phyloP scores from a whole-genome alignment of 2,329 filamentous ascomycete species.

The Nannizzia gypsea region DNA sequence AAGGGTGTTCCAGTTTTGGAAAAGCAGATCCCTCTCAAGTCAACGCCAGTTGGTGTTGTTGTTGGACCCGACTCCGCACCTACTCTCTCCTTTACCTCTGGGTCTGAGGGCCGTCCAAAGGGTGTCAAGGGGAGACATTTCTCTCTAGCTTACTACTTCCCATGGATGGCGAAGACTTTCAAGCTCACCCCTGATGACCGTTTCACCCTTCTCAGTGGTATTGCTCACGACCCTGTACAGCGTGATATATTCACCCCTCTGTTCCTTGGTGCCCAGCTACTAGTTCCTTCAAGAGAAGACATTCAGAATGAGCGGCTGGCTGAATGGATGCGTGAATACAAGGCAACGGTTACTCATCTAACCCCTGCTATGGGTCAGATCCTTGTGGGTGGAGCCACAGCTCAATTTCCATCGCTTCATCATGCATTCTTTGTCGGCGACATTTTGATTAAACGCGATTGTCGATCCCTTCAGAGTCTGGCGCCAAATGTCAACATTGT shows the following conservation, averaged over 20 bases:
- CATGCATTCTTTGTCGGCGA: slow-evolving; percentile 87
- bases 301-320: slow-evolving; percentile 77
- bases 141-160: slow-evolving; percentile 72
- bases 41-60: slow-evolving; percentile 54
- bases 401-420: slow-evolving; percentile 64
- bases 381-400: slow-evolving; percentile 68
- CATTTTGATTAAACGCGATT: slow-evolving; percentile 74
- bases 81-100: slow-evolving; percentile 63
- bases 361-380: slow-evolving; percentile 97
- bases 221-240: slow-evolving; percentile 49
- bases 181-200: slow-evolving; percentile 56
- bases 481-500: slow-evolving; percentile 64
- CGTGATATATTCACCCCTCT: slow-evolving; percentile 81
- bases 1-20: slow-evolving; percentile 58
- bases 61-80: slow-evolving; percentile 78
- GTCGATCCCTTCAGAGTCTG: slow-evolving; percentile 60
- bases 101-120: slow-evolving; percentile 67
- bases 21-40: slow-evolving; percentile 40
- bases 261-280: slow-evolving; percentile 67
- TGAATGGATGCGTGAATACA: slow-evolving; percentile 73
- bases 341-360: slow-evolving; percentile 70
- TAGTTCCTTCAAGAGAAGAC: slow-evolving; percentile 69
- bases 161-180: slow-evolving; percentile 86
- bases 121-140: slow-evolving; percentile 82
- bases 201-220: slow-evolving; percentile 76